Evolutionary conservation across 305 asterid genomes (phyloP), one percentile per base, ranked within the genome.

Genomic region (Plantago lanceolata): DNA sequence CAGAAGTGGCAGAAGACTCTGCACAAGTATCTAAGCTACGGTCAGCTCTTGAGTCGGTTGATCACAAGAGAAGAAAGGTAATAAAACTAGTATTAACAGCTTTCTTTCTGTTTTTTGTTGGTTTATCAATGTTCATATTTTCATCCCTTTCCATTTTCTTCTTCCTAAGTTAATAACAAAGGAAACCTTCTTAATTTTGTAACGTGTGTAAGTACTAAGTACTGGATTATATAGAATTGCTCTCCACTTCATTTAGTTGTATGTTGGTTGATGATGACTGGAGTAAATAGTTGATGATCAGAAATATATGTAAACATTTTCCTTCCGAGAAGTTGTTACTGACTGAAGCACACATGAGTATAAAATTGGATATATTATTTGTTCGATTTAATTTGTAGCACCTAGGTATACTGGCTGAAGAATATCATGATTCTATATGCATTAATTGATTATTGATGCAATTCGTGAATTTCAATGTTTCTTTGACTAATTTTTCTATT

Each of bases 51-150:
- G 99, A 94, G 78, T 88, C 97, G 54, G 99, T 94, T 70, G 95
- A 94, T 82, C 96, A 86, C 89, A 94, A 94, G 93, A 80, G 99
- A 85, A 81, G 93, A 69, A 94, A 94, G 97, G 97, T 94, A 48
- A 70, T 67, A 62, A 68, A 68, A 48, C 35, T 67, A 16, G 55
- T 26, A 18, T n/a, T 15, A 28, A 57, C 69, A 19, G 29, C 43
- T 56, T 69, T 37, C 47, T 4, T 61, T 50, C 65, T 69, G 48
- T 44, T 5, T 55, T 28, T 6, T 20, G 21, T 55, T 0, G 43
- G 17, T 37, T 12, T 55, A 28, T 4, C 19, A 21, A 55, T 55
- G 26, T 26, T 54, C 59, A 54, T 54, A 20, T 35, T 55, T 55
- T 24, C 43, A 28, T 15, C 17, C 59, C 19, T 26, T 54, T 24